Evolutionary conservation across 106 monocot genomes (phyloP).

Genomic region (Ottelia alismoides): DNA sequence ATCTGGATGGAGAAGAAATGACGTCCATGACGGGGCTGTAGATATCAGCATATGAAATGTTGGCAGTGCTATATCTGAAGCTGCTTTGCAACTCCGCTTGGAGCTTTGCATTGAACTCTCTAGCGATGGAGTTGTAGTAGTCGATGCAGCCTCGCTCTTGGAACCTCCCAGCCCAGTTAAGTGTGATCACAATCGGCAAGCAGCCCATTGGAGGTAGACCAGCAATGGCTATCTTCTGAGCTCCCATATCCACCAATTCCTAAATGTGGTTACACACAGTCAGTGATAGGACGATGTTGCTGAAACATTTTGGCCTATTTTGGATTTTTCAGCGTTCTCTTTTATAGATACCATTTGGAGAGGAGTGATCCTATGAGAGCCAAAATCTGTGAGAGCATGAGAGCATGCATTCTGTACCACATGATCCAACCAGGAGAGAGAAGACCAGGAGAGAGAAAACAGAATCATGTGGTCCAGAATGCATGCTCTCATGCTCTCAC

Average conservation of each 20-base stretch:
- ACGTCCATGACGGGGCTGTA: slow-evolving; percentile 31
- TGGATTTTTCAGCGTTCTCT: no score
- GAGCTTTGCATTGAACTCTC: slow-evolving; percentile 43
- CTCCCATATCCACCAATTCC: slow-evolving; percentile 31
- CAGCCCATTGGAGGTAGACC: slow-evolving; percentile 63
- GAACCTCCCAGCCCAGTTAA: slow-evolving; percentile 25
- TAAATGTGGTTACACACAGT: no score
- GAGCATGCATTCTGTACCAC: no score
- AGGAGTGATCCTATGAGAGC: no score
- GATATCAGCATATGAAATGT: slow-evolving; percentile 27
- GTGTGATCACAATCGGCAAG: slow-evolving; percentile 47
- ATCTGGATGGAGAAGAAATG: slow-evolving; percentile 26
- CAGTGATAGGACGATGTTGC: no score
- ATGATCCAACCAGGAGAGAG: no score
- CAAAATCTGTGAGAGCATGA: no score
- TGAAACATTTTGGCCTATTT: no score
- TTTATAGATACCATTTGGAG: no score
- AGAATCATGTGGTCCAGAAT: no score
- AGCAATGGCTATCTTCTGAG: slow-evolving; percentile 25
- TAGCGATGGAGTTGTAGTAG: slow-evolving; percentile 26
- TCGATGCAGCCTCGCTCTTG: slow-evolving; percentile 35
- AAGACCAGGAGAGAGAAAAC: no score
- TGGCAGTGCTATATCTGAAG: slow-evolving; percentile 9
- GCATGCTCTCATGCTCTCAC: no score
- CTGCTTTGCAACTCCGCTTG: slow-evolving; percentile 11